These are phyloP conservation scores for Protoeuglena noctilucae DNA, from an alignment of 139 green algal species.

Conservation along the genomic window DNA sequence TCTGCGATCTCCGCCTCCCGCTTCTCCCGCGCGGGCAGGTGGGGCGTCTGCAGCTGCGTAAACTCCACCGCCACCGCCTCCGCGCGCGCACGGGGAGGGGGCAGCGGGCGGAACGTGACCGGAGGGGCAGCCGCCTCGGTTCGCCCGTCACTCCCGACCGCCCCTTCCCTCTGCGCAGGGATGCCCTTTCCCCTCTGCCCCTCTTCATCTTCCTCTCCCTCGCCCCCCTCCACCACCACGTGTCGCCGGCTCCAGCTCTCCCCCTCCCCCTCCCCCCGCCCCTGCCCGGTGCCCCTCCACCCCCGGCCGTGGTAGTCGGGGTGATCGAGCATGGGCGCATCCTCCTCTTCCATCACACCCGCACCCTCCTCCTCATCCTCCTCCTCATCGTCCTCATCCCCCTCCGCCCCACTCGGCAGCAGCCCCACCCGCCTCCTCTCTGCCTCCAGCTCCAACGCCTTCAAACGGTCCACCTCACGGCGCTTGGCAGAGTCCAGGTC, in stretches of 20 bases:
- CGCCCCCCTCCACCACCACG: neutral
- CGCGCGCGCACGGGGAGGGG: conserved; percentile 17
- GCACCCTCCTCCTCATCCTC: conserved; percentile 6
- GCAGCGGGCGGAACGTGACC: conserved; percentile 20
- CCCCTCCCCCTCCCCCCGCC: too few species aligned
- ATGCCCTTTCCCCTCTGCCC: neutral
- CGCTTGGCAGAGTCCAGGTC: neutral
- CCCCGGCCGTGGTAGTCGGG: conserved; percentile 31
- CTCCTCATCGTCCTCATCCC: conserved; percentile 34
- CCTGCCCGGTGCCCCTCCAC: too few species aligned
- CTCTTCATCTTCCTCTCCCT: neutral
- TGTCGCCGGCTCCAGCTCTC: too few species aligned
- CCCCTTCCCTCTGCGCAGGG: neutral
- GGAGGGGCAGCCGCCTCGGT: neutral
- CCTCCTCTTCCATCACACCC: neutral
- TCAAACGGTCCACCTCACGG: neutral
- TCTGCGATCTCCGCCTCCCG: conserved; percentile 34
- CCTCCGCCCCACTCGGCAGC: neutral
- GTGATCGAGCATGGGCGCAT: conserved; percentile 21
- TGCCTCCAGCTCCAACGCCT: neutral
- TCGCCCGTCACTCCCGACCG: neutral
- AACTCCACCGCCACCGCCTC: conserved; percentile 27
- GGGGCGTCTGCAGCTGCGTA: conserved; percentile 34
- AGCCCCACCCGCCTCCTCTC: neutral
- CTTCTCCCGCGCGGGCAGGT: conserved; percentile 32